Base-by-base conservation (phyloP, 2,329 filamentous ascomycete genomes). In the Ascochyta viciae-villosae region DNA sequence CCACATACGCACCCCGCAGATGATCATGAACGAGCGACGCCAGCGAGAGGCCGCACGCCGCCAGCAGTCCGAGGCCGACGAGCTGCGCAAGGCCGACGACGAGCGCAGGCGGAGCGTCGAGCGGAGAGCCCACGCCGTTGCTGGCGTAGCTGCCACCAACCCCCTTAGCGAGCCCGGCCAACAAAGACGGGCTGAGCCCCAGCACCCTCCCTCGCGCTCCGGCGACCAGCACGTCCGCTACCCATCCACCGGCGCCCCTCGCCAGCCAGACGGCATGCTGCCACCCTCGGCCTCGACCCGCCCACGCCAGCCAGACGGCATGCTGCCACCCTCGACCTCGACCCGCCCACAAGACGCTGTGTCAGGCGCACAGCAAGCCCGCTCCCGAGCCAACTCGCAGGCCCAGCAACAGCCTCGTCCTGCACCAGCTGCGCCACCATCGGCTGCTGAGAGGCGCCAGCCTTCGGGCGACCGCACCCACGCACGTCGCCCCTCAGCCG, bases 1-100 rank as follows among this genome's bases (percentile, higher is more conserved):
- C 56, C 87, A 89, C 24, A 90, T 97, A 58, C 86, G 89, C 64
- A 93, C 92, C 33, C 94, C 94, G 15, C 87, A 90, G 62, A 90
- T 94, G 78, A 94, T 98, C 68, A 96, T 97, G 93, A 87, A 91
- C 76, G 88, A 93, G 73, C 88, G 93, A 53, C 84, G 85, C 51
- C 90, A 90, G 62, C 85, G 93, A 60, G 91, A 96, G 75, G 86
- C 89, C 24, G 81, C 88, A 54, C 84, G 86, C 60, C 87, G 91
- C 71, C 83, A 84, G 39, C 87, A 90, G 69, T 84, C 87, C 64
- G 78, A 73, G 54, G 73, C 78, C 79, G 78, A 80, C 55, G 69
- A 78, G 72, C 84, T 86, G 74, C 81, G 83, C 64, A 83, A 85
- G 65, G 78, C 80, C 57, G 76, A 81, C 54, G 81, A 83, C 58